Base-by-base conservation (phyloP, 306 rosid genomes). In the Quercus dentata region DNA sequence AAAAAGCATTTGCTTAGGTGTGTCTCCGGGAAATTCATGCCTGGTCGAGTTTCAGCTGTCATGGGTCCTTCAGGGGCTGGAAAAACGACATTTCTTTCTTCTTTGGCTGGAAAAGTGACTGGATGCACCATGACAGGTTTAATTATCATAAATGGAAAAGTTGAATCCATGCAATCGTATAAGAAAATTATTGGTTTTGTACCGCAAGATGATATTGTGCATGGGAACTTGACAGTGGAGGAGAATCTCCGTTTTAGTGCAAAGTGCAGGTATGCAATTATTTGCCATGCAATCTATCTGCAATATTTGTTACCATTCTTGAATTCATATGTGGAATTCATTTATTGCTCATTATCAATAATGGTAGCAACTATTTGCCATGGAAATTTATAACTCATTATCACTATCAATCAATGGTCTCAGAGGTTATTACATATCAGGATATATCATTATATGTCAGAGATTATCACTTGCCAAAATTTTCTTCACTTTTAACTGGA, bases 41-140 rank as follows among this genome's bases (percentile, higher is more conserved):
- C 97, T 4, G 93, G 97, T 82, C 87, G 95, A 79, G 91, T 92
- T 71, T 85, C 97, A 35, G 97, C 92, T 71, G 97, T 90, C 74
- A 92, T 92, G 97, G 97, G 97, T 81, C 97, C 97, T 83, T 92
- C 95, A 3, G 97, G 97, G 72, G 95, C 93, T 49, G 97, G 97
- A 33, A 92, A 92, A 85, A 92, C 97, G n/a, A 92, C 97, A 46
- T 92, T 90, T 85, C 97, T 92, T 52, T 86, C 95, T 21, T 92
- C 97, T 77, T 83, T 90, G 84, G 86, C 95, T 1, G 97, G 97
- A 73, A 92, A 92, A 78, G 80, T 85, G 74, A 80, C 87, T 74
- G 95, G 95, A 31, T 90, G 93, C 87, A 85, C 85, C 14, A 73
- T 86, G 74, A 81, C 83, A 21, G 97, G 97, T 41, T 90, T 88